phyloP scores from a whole-genome alignment of 2,329 filamentous ascomycete genomes.

The Pyrenophora tritici-repentis region DNA sequence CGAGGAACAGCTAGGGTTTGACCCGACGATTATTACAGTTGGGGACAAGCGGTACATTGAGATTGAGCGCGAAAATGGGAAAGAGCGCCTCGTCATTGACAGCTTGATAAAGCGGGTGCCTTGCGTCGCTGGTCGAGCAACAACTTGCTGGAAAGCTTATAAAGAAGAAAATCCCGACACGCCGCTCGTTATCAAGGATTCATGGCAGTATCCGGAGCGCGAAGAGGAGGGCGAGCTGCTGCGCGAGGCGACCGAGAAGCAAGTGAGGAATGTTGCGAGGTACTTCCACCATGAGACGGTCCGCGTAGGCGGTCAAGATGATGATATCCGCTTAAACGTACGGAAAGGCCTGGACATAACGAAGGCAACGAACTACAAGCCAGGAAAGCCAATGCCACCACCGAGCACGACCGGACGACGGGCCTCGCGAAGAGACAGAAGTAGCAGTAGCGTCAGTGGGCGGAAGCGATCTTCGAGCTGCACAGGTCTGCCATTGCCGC shows the following conservation, averaged over 20 bases:
- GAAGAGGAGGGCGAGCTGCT: no score
- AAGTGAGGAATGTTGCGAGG: conserved; percentile 48
- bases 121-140: no score
- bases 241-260: conserved; percentile 42
- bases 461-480: conserved; percentile 21
- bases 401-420: conserved; percentile 20
- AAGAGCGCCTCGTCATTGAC: no score
- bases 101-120: no score
- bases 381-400: background rate
- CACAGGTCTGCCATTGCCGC: conserved; percentile 30
- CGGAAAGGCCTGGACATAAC: conserved; percentile 1
- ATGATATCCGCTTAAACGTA: background rate
- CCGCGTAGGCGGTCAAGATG: no score
- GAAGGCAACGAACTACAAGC: conserved; percentile 1
- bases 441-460: conserved; percentile 15
- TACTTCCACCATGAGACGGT: conserved; percentile 49
- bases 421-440: conserved; percentile 15
- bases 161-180: background rate
- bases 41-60: no score
- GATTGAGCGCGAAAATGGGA: no score
- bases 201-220: background rate
- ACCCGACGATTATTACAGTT: no score
- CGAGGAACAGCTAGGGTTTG: no score
- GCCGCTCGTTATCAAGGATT: background rate
- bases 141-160: conserved; percentile 1